Evolutionary conservation across 345 rosid species (phyloP), one percentile per base, ranked within the genome.

Genomic region (Hibiscus syriacus): DNA sequence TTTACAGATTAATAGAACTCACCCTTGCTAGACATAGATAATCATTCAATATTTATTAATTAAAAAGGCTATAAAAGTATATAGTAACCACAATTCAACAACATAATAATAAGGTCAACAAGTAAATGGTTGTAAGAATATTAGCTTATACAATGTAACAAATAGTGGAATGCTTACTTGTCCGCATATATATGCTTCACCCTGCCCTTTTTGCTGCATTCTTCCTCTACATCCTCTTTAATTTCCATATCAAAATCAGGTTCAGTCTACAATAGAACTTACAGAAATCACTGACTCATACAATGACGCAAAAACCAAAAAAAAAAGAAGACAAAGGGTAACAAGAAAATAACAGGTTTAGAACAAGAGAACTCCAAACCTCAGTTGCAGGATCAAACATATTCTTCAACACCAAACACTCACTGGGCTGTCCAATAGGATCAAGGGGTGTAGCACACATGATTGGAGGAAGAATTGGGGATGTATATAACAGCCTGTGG

Each of bases 231-330:
- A 57, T 92, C 98, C 5, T 86, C 95, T 81, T 77, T 80, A 49
- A 92, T 92, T 43, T 90, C 96, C 61, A 73, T 29, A 74, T 85
- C 92, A 77, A 90, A 92, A 63, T 90, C 85, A 0, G 91, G 95
- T 43, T 92, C 98, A 29, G 76, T 73, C n/a, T 58, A 23, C 26
- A 49, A 34, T n/a, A n/a, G n/a, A n/a, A n/a, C n/a, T n/a, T n/a
- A n/a, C n/a, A n/a, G n/a, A n/a, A n/a, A n/a, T n/a, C n/a, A n/a
- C n/a, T n/a, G n/a, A n/a, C n/a, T n/a, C n/a, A n/a, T n/a, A n/a
- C n/a, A n/a, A n/a, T n/a, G 19, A 25, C 4, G 7, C 0, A 38
- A 62, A 1, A 43, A 46, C 3, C n/a, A n/a, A n/a, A n/a, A n/a
- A n/a, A n/a, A 16, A 17, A 64, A 26, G 25, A 7, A 22, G 2